These are phyloP conservation scores for Dinochytrium kinnereticum DNA, from an alignment of 371 early-diverging fungal species.

Conservation along the genomic window DNA sequence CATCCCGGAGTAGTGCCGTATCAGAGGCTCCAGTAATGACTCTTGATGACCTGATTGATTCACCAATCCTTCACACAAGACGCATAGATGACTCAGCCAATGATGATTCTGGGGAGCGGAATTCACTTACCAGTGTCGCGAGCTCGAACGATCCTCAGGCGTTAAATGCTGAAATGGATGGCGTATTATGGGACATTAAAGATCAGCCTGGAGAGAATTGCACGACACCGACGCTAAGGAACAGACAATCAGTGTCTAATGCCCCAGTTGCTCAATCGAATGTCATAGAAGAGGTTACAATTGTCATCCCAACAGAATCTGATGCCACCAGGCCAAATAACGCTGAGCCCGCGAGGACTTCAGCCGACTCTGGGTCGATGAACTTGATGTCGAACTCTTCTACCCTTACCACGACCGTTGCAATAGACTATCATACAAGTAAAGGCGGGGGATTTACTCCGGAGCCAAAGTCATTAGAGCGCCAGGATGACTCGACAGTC, in stretches of 20 bases:
- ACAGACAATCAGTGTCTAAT: too few relatives aligned
- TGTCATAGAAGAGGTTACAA: too few relatives aligned
- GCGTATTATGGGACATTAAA: too few relatives aligned
- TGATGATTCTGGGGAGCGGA: constrained; percentile 6
- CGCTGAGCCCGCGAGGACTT: constrained; percentile 1
- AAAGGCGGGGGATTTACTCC: too few relatives aligned
- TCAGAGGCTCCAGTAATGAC: neutral
- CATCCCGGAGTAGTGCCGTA: neutral
- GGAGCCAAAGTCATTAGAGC: neutral
- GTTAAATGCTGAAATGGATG: neutral
- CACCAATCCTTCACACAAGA: neutral
- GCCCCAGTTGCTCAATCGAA: too few relatives aligned
- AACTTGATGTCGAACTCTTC: constrained; percentile 2
- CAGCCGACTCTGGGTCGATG: constrained; percentile 5
- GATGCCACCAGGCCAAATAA: too few relatives aligned
- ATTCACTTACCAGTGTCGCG: neutral
- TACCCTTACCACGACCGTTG: neutral
- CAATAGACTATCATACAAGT: too few relatives aligned
- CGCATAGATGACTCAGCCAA: neutral
- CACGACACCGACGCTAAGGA: too few relatives aligned
- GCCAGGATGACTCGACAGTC: neutral
- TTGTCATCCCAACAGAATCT: too few relatives aligned
- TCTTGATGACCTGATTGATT: neutral
- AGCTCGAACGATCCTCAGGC: neutral
- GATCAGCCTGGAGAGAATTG: too few relatives aligned